These are phyloP conservation scores for Geotrichum aggregatum DNA, from an alignment of 1,139 yeast genomes.

Conservation along the genomic window DNA sequence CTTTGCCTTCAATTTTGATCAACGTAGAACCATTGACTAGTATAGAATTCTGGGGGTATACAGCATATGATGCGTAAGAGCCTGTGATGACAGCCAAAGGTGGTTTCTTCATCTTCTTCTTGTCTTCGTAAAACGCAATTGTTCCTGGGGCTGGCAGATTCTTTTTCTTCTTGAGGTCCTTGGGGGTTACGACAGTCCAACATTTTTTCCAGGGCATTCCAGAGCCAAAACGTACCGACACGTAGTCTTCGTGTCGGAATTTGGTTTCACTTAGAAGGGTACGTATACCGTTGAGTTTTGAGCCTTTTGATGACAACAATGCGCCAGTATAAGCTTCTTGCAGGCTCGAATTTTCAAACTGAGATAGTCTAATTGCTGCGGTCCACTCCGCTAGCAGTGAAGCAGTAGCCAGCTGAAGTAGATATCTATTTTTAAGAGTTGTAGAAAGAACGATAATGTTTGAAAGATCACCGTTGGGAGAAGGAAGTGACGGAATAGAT, in stretches of 20 bases:
- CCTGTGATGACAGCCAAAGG: conserved; percentile 75
- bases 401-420: conserved; percentile 62
- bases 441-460: conserved; percentile 86
- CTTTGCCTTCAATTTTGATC: conserved; percentile 81
- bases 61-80: conserved; percentile 75
- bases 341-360: conserved; percentile 71
- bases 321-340: conserved; percentile 98
- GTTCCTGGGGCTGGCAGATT: conserved; percentile 40
- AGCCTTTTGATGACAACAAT: conserved; percentile 79
- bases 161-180: conserved; percentile 43
- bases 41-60: conserved; percentile 81
- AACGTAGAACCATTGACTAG: conserved; percentile 83
- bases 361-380: conserved; percentile 72
- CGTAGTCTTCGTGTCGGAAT: conserved; percentile 90
- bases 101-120: conserved; percentile 54
- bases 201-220: conserved; percentile 98
- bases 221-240: conserved; percentile 85
- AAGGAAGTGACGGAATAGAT: conserved; percentile 59
- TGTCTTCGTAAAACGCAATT: conserved; percentile 41
- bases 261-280: conserved; percentile 80
- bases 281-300: conserved; percentile 77
- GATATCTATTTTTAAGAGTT: conserved; percentile 79
- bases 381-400: conserved; percentile 56
- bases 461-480: conserved; percentile 59
- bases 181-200: conserved; percentile 86